Percentiles rank a stretch among this genome's conserved stretches.
Evolutionary conservation across 2,329 filamentous ascomycete genomes (phyloP).

Genomic region (Calonectria pseudoturangicola): DNA sequence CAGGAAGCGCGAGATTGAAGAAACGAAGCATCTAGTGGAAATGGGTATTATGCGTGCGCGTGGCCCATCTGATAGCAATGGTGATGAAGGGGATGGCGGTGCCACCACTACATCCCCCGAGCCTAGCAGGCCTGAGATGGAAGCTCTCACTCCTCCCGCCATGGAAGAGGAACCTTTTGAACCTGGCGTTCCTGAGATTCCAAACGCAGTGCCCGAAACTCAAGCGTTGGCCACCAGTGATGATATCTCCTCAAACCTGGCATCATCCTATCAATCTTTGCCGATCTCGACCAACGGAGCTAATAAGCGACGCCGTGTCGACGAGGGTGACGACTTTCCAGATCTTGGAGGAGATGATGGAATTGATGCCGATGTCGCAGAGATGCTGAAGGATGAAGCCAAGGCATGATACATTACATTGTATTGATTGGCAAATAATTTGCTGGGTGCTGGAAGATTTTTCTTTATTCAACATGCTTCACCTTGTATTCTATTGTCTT

Average conservation of each 20-base stretch:
- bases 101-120: conserved; percentile 72
- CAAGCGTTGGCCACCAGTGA: conserved; percentile 57
- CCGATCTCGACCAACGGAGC: conserved; percentile 70
- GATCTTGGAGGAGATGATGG: conserved; percentile 73
- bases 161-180: conserved; percentile 60
- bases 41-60: conserved; percentile 92
- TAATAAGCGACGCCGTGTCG: conserved; percentile 74
- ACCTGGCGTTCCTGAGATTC: conserved; percentile 40
- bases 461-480: not conserved
- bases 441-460: not conserved
- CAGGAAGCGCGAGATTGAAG: conserved; percentile 84
- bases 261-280: conserved; percentile 69
- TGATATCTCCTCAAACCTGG: conserved; percentile 63
- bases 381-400: conserved; percentile 65
- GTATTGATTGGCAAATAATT: not conserved
- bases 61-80: conserved; percentile 73
- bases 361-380: conserved; percentile 74
- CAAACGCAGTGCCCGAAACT: conserved; percentile 45
- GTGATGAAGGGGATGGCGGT: conserved; percentile 68
- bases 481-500: conserved; percentile 17
- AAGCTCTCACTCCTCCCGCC: conserved; percentile 89
- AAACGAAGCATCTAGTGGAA: conserved; percentile 91
- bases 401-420: conserved; percentile 36
- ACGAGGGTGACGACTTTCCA: conserved; percentile 70
- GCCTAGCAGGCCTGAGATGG: conserved; percentile 85